Evolutionary conservation across 768 basidiomycete genomes (phyloP), one percentile per base, ranked within the genome.

Genomic region (Suillus clintonianus): DNA sequence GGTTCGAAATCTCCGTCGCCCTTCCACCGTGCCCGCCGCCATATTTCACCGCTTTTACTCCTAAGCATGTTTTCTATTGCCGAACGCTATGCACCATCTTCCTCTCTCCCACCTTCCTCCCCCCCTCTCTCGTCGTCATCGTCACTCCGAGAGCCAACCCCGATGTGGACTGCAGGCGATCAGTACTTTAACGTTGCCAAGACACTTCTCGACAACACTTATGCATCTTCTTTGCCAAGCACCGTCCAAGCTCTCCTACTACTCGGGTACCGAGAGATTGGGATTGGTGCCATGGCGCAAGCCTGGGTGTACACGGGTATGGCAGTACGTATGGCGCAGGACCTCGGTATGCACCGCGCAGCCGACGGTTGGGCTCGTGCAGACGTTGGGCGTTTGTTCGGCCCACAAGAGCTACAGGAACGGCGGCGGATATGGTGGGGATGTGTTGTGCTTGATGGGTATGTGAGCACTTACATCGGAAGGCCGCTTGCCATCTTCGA

Each of bases 311-410:
- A 90, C 71, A 84, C 88, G 22, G 93, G 94, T 13, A 91, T 93
- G 89, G 93, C 90, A 0, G 88, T 95, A 42, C 84, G 94, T n/a
- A 94, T 95, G 92, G 92, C 92, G 17, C 92, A 93, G 76, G 92
- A 94, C 74, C 74, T 94, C 61, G 92, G 92, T 9, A 85, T 94
- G 84, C 92, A 94, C 70, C 84, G 91, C 41, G 84, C 83, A 67
- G 90, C 93, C 36, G 92, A 94, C 70, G 86, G 87, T 34, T 94
- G 92, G 92, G 83, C 84, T 22, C 77, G 87, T 32, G 84, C 73
- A 61, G 85, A 80, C 17, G 80, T 86, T 60, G 87, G 87, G 0
- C 72, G 66, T 55, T 68, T 93, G 48, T 92, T 93, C 70, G 81
- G 79, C 2, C 76, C 78, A 60, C 79, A 80, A 72, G 89, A 91